phyloP scores from a whole-genome alignment of 1,284 basidiomycete species.

The Flammula alnicola region DNA sequence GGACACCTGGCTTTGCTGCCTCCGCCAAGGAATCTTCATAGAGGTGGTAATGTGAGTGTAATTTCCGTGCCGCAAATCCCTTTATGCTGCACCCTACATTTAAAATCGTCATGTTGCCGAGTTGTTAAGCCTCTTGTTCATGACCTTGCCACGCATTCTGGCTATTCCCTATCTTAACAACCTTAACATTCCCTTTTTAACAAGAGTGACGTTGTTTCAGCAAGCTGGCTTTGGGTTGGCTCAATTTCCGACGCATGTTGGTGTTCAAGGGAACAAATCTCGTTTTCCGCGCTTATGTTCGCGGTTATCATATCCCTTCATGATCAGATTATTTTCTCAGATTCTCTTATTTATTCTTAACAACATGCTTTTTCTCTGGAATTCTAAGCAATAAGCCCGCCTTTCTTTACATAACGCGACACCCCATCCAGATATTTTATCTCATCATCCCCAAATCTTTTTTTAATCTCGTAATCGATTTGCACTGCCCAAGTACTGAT shows the following conservation, averaged over 20 bases:
- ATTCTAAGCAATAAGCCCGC: too few species aligned
- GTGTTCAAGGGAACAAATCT: too few species aligned
- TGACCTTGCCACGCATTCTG: background rate
- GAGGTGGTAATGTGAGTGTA: background rate
- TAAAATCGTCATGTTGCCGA: too few species aligned
- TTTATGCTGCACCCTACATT: background rate
- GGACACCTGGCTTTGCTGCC: too few species aligned
- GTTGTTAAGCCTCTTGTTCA: too few species aligned
- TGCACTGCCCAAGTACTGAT: background rate
- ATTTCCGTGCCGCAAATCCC: background rate
- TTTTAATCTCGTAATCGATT: background rate
- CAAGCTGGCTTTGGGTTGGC: background rate
- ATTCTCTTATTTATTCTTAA: too few species aligned
- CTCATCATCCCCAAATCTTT: too few species aligned
- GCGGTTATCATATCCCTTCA: background rate
- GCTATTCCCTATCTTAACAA: constrained; percentile 1
- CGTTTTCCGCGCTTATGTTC: background rate
- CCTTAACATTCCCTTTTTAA: constrained; percentile 1
- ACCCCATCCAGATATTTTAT: too few species aligned
- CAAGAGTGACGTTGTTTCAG: background rate
- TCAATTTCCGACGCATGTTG: background rate
- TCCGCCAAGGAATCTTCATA: background rate
- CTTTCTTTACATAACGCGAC: too few species aligned
- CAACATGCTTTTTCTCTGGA: too few species aligned
- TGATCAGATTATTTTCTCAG: too few species aligned